Conservation (phyloP, 2,329 filamentous ascomycete genomes). For the Plenodomus tracheiphilus region DNA sequence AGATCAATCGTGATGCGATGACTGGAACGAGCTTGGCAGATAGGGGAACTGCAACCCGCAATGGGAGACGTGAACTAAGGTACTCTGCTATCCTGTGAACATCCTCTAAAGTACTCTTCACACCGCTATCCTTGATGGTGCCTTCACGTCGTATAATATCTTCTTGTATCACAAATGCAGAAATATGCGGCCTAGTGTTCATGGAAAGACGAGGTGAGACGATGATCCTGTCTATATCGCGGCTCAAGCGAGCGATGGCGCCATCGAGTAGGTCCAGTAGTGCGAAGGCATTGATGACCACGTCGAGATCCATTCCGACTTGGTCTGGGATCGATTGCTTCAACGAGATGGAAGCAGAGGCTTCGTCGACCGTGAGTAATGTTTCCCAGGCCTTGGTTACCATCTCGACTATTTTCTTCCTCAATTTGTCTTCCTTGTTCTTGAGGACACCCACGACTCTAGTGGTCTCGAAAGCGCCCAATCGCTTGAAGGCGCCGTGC, state of each 20-base stretch:
- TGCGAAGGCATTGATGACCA: slow-evolving; percentile 40
- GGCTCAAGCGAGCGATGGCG: slow-evolving; percentile 63
- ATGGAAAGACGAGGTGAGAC: slow-evolving; percentile 60
- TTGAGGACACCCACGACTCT: slow-evolving; percentile 68
- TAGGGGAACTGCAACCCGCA: slow-evolving; percentile 56
- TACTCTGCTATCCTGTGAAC: slow-evolving; percentile 52
- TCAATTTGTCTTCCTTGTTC: slow-evolving; percentile 66
- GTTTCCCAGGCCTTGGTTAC: slow-evolving; percentile 72
- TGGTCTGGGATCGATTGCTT: slow-evolving; percentile 50
- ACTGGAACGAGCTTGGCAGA: slow-evolving; percentile 71
- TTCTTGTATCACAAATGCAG: slow-evolving; percentile 37
- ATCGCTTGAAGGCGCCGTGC: slow-evolving; percentile 59
- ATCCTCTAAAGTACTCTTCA: slow-evolving; percentile 36
- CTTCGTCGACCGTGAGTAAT: slow-evolving; percentile 65
- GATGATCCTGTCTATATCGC: slow-evolving; percentile 64
- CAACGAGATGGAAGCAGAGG: slow-evolving; percentile 61
- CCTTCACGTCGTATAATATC: slow-evolving; percentile 40
- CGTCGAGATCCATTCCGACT: slow-evolving; percentile 34
- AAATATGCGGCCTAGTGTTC: slow-evolving; percentile 40
- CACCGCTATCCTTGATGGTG: slow-evolving; percentile 28
- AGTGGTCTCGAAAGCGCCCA: slow-evolving; percentile 65
- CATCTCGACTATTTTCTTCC: slow-evolving; percentile 66
- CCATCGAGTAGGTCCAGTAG: slow-evolving; percentile 50
- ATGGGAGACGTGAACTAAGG: slow-evolving; percentile 55
- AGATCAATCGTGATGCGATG: slow-evolving; percentile 69